Evolutionary conservation across 2,329 filamentous ascomycete genomes (phyloP), one percentile per base, ranked within the genome.

Genomic region (Acephala macrosclerotiorum): DNA sequence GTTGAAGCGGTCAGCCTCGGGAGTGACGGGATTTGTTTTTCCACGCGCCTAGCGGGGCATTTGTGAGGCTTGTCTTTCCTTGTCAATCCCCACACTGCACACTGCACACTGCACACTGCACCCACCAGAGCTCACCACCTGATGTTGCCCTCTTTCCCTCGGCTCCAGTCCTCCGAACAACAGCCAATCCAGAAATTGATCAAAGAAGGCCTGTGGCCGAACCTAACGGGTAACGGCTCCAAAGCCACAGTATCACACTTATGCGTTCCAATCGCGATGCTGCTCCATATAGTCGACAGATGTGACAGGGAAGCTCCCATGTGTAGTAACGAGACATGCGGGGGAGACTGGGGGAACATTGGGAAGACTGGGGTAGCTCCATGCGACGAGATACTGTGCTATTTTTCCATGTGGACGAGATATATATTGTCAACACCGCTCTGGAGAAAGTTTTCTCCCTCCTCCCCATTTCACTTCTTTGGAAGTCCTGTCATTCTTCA

Each of bases 231-330:
- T 18, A n/a, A 20, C 22, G 33, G 51, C 25, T 56, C 26, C 25
- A 56, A 49, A 56, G 51, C 51, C 51, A 33, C 51, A 33, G 18
- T 7, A 56, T 56, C 51, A 33, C 12, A 9, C 26, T 47, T 51
- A 58, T 58, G 58, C 63, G 63, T 61, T 36, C 63, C 63, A 65
- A 61, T 57, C n/a, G 33, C 18, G 20, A 57, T 36, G 20, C 55
- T 22, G 33, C 33, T 51, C 5, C 11, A 3, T n/a, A 22, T 9
- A 33, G 29, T 33, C 29, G 45, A 9, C 36, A 18, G 12, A 9
- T 16, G 4, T 18, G 40, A 42, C 40, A 42, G 26, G 49, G 42
- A 40, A 58, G 42, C 20, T 53, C 33, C 53, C 58, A 56, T 22
- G 35, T 45, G 51, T 59, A 33, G 29, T 5, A 33, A 33, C 29